A percentile compares a stretch with the other conserved stretches of the same genome.
These are phyloP conservation scores for Melampsora americana DNA, from an alignment of 1,284 basidiomycete species.

Conservation along the genomic window DNA sequence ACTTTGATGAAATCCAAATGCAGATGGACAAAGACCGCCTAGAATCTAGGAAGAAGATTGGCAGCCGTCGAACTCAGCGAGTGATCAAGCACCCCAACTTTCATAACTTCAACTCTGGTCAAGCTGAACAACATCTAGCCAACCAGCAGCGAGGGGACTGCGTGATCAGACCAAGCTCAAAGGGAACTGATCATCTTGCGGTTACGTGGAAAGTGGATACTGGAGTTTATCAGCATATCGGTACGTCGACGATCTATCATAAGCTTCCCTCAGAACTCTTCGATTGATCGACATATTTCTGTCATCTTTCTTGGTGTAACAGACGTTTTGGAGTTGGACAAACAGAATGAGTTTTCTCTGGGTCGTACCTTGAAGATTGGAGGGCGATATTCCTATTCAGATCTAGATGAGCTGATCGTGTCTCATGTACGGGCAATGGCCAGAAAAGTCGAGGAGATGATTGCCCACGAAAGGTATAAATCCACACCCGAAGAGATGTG, in stretches of 20 bases:
- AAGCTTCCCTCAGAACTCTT: background rate
- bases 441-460: conserved; percentile 88
- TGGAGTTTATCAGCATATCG: conserved; percentile 93
- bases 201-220: conserved; percentile 99
- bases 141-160: conserved; percentile 89
- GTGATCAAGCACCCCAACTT: conserved; percentile 98
- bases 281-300: background rate
- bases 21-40: conserved; percentile 70
- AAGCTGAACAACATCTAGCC: conserved; percentile 85
- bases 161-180: conserved; percentile 92
- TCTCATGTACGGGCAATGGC: conserved; percentile 94
- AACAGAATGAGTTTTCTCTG: conserved; percentile 65
- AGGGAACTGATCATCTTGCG: conserved; percentile 87
- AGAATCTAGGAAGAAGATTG: conserved; percentile 79
- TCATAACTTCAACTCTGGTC: conserved; percentile 86
- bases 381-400: conserved; percentile 77
- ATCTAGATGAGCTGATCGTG: conserved; percentile 96
- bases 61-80: conserved; percentile 66
- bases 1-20: conserved; percentile 67
- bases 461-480: conserved; percentile 95
- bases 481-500: conserved; percentile 80
- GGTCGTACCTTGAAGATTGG: conserved; percentile 73
- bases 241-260: conserved; percentile 57
- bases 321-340: conserved; percentile 82
- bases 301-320: conserved; percentile 44